phyloP scores from a whole-genome alignment of 495 filamentous ascomycete genomes.

The Talaromyces liani region DNA sequence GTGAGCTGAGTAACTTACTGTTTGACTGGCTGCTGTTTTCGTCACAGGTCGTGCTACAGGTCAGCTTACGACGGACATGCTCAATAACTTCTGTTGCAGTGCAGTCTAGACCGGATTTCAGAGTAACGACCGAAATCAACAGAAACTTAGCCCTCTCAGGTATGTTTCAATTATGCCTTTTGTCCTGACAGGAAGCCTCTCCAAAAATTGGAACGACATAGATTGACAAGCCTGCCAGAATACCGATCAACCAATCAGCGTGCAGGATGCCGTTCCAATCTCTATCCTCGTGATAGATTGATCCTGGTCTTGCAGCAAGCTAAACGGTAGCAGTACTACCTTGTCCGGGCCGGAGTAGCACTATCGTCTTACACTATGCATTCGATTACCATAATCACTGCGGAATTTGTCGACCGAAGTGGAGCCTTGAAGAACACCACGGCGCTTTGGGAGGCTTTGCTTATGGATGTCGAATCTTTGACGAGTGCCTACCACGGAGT shows the following conservation, averaged over 20 bases:
- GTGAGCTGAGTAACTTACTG: not conserved
- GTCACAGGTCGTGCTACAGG: not conserved
- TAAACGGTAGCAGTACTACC: slow-evolving; percentile 3
- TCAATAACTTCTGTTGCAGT: not conserved
- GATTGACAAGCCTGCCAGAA: not conserved
- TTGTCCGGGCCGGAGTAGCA: not conserved
- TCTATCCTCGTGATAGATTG: slow-evolving; percentile 6
- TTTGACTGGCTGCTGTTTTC: not conserved
- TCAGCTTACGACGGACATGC: not conserved
- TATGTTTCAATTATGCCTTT: not conserved
- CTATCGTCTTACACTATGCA: not conserved
- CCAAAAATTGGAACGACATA: not conserved
- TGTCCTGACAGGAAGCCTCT: not conserved
- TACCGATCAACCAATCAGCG: not conserved
- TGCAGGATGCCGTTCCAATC: not conserved
- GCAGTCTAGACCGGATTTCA: not conserved
- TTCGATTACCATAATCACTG: not conserved
- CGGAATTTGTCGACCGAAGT: not conserved
- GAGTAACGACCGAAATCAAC: not conserved
- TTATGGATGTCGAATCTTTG: not conserved
- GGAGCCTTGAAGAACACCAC: not conserved
- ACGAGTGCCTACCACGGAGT: not conserved
- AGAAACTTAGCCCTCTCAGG: not conserved
- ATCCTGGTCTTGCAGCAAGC: slow-evolving; percentile 2
- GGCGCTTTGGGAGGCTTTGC: not conserved